Evolutionary conservation across 495 filamentous ascomycete genomes (phyloP), one percentile per base, ranked within the genome.

Genomic region (Penicillium samsonianum): DNA sequence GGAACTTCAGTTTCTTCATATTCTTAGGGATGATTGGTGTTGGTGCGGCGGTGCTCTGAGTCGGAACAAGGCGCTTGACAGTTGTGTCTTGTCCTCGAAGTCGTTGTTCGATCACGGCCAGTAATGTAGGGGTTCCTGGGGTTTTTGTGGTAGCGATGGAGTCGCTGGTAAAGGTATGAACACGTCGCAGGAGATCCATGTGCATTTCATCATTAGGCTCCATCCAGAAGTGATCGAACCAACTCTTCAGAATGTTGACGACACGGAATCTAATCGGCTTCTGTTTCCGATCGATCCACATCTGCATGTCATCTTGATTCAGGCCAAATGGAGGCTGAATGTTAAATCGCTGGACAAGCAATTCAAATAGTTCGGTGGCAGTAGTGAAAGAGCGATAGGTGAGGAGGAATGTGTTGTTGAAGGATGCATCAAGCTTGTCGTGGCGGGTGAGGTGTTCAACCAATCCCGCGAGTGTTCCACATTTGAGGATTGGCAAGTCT

Each of bases 181-280:
- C 91, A 59, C 90, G 85, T 61, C 90, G 87, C 48, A 98, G 88
- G 26, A 98, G 79, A 63, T 91, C 82, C 74, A 87, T 90, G 38
- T 89, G 90, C 23, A 86, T 84, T 38, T 94, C 90, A 67, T 87
- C 92, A 42, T 85, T 83, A 22, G 89, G 86, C 69, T 98, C 94
- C 94, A 98, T 96, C 94, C 94, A 98, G 70, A 92, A 97, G 57
- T 86, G 90, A 65, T 98, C 93, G 63, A 98, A 91, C 94, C 94
- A 98, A 70, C 84, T 96, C 79, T 97, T 98, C 60, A 98, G 76
- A 54, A 97, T 96, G 68, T 97, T 98, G 63, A 98, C 91, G 9
- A 98, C 90, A 43, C 94, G 84, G 80, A 98, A 92, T 41, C 95
- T 84, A 60, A 98, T 97, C 5, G 89, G 87, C 64, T 92, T 96